These are phyloP conservation scores for Pseudonectria foliicola DNA, from an alignment of 2,329 filamentous ascomycete species.

Conservation along the genomic window DNA sequence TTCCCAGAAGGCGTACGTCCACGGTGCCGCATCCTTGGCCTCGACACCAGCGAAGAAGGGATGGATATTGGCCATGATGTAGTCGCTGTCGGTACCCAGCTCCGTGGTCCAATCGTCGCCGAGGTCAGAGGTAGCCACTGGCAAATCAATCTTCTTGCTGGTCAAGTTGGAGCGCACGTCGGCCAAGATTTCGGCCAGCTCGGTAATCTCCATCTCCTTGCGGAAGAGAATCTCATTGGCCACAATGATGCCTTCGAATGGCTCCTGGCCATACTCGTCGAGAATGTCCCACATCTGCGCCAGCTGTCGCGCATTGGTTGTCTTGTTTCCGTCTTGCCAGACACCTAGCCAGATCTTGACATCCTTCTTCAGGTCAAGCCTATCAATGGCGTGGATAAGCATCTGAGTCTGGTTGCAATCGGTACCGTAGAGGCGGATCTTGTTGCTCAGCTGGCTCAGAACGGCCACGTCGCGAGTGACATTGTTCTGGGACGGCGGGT, in stretches of 20 bases:
- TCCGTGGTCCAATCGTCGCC: constrained; percentile 76
- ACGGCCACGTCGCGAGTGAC: constrained; percentile 86
- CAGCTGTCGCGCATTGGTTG: constrained; percentile 78
- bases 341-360: constrained; percentile 94
- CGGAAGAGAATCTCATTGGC: constrained; percentile 77
- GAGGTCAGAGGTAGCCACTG: constrained; percentile 80
- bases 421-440: constrained; percentile 83
- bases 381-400: constrained; percentile 74
- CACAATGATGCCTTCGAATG: constrained; percentile 76
- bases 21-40: constrained; percentile 60
- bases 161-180: constrained; percentile 69
- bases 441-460: constrained; percentile 82
- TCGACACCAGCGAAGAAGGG: constrained; percentile 85
- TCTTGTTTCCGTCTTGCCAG: constrained; percentile 78
- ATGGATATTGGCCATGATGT: constrained; percentile 94
- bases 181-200: constrained; percentile 57
- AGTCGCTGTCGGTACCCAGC: constrained; percentile 66
- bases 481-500: constrained; percentile 86
- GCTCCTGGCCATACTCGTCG: constrained; percentile 56
- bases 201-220: constrained; percentile 59
- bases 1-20: constrained; percentile 82
- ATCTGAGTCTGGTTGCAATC: constrained; percentile 98
- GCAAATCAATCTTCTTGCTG: constrained; percentile 57
- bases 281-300: constrained; percentile 78
- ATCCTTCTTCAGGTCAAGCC: constrained; percentile 59